A percentile compares a stretch with the other conserved stretches of the same genome.
Conservation (phyloP, 2,329 filamentous ascomycete species). For the Drechslerella dactyloides region DNA sequence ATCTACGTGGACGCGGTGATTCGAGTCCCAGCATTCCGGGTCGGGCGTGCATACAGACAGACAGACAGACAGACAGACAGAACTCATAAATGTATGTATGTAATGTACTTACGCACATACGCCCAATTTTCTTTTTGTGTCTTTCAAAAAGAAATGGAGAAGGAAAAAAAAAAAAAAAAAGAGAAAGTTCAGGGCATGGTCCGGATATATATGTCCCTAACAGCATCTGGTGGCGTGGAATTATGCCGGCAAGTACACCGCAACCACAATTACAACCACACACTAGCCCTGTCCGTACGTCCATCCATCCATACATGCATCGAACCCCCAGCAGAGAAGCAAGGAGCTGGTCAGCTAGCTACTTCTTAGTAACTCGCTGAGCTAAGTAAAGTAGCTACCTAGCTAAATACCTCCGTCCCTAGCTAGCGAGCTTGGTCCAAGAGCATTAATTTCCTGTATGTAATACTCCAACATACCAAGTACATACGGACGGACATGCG, state of each 20-base stretch:
- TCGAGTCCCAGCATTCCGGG: neutral
- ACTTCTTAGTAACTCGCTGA: no score
- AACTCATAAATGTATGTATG: neutral
- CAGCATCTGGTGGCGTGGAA: conserved; percentile 3
- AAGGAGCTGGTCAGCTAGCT: no score
- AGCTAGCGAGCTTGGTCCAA: no score
- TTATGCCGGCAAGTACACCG: neutral
- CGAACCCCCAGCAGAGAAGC: neutral
- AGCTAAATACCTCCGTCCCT: neutral
- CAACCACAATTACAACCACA: neutral
- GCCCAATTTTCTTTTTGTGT: no score
- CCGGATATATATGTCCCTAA: no score
- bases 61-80: neutral
- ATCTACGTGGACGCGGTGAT: conserved; percentile 7
- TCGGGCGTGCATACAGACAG: neutral
- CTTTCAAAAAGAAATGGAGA: no score
- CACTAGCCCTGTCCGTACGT: neutral
- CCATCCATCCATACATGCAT: neutral
- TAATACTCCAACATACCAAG: no score
- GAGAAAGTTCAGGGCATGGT: no score
- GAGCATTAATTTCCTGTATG: no score
- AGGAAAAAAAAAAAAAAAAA: conserved; percentile 4
- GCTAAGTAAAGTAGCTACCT: no score
- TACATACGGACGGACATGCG: no score
- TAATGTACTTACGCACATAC: neutral